Percentiles rank a stretch among this genome's conserved stretches.
Evolutionary conservation across 2,329 filamentous ascomycete species (phyloP).

Genomic region (Fusarium poae): DNA sequence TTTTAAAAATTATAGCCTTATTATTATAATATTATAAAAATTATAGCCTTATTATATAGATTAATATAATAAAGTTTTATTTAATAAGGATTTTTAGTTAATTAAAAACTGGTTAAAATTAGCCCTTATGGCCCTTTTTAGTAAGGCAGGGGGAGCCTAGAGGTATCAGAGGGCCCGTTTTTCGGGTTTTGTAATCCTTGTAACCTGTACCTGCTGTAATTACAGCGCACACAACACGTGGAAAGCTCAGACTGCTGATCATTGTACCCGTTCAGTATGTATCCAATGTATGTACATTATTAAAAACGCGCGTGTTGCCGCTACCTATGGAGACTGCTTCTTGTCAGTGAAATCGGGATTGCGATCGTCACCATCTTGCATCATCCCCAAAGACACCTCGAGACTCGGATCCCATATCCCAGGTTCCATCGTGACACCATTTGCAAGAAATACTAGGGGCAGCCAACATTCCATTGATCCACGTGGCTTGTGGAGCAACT

Average conservation of each 20-base stretch:
- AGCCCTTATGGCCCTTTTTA: too few relatives aligned
- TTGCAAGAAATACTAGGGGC: slow-evolving; percentile 3
- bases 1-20: too few relatives aligned
- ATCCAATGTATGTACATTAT: too few relatives aligned
- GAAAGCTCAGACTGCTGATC: slow-evolving; percentile 34
- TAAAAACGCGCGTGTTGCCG: not conserved
- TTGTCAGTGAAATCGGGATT: slow-evolving; percentile 3
- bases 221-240: slow-evolving; percentile 11
- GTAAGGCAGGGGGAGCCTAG: too few relatives aligned
- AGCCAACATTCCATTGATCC: slow-evolving; percentile 47
- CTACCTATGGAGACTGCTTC: not conserved
- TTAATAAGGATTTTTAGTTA: too few relatives aligned
- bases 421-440: slow-evolving; percentile 20
- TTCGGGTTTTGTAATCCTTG: too few relatives aligned
- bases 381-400: slow-evolving; percentile 24
- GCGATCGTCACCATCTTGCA: slow-evolving; percentile 28
- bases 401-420: slow-evolving; percentile 10
- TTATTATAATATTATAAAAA: too few relatives aligned
- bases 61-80: too few relatives aligned
- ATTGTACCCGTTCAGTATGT: slow-evolving; percentile 1
- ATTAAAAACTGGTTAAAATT: too few relatives aligned
- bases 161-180: too few relatives aligned
- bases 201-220: not conserved
- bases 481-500: slow-evolving; percentile 49
- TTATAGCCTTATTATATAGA: too few relatives aligned